Percentiles rank a stretch among this genome's conserved stretches.
Conservation (phyloP, 495 filamentous ascomycete species). For the Extremus antarcticus region DNA sequence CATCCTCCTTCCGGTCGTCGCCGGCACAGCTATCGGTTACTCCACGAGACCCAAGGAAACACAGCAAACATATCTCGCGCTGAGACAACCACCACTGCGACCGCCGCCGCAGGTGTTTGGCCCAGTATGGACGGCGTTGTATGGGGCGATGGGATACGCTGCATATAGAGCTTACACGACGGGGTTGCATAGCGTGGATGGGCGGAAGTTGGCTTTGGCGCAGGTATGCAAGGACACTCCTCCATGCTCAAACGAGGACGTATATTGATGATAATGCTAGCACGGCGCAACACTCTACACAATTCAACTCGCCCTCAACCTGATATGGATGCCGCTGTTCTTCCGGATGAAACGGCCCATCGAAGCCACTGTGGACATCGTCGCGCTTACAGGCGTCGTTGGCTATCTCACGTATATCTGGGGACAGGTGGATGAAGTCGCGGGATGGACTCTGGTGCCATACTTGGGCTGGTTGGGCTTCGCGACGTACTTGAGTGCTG, state of each 20-base stretch:
- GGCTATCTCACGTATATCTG: slow-evolving; percentile 62
- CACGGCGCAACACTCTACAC: slow-evolving; percentile 69
- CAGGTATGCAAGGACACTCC: slow-evolving; percentile 24
- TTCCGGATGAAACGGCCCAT: slow-evolving; percentile 60
- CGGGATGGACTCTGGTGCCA: slow-evolving; percentile 64
- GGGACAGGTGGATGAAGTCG: slow-evolving; percentile 57
- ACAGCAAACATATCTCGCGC: slow-evolving; percentile 49
- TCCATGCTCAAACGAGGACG: slow-evolving; percentile 19
- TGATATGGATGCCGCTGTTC: slow-evolving; percentile 91
- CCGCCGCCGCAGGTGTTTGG: slow-evolving; percentile 75
- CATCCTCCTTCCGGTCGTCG: slow-evolving; percentile 55
- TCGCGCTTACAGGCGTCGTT: slow-evolving; percentile 56
- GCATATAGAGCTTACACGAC: slow-evolving; percentile 57
- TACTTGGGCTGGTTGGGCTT: slow-evolving; percentile 77
- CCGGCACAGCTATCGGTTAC: slow-evolving; percentile 40
- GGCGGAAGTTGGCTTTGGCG: slow-evolving; percentile 28
- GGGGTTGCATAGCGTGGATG: slow-evolving; percentile 44
- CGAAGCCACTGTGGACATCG: slow-evolving; percentile 64
- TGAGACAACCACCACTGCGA: slow-evolving; percentile 68
- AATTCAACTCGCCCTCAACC: slow-evolving; percentile 70
- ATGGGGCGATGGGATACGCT: slow-evolving; percentile 81
- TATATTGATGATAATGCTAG: slow-evolving; percentile 18
- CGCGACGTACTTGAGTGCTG: slow-evolving; percentile 66
- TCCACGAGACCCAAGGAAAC: slow-evolving; percentile 41
- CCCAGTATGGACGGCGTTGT: slow-evolving; percentile 77